Percentiles rank a stretch among this genome's conserved stretches.
Conservation (phyloP, 1,139 yeast species). For the Wickerhamomyces sp. region DNA sequence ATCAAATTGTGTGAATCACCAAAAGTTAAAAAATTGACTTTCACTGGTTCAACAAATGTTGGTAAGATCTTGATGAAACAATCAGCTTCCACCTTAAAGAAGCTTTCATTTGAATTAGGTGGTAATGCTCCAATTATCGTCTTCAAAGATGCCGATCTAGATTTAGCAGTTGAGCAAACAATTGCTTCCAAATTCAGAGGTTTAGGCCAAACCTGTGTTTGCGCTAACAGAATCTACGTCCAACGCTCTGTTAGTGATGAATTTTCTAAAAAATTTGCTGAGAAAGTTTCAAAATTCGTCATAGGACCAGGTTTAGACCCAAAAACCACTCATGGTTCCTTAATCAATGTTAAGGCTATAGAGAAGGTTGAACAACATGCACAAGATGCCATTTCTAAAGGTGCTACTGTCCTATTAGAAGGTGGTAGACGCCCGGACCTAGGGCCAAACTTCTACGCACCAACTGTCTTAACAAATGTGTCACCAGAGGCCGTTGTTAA, state of each 20-base stretch:
- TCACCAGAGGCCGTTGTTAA: conserved; percentile 59
- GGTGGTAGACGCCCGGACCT: conserved; percentile 65
- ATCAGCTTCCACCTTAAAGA: conserved; percentile 73
- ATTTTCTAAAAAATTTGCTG: conserved; percentile 48
- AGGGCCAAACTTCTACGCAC: conserved; percentile 73
- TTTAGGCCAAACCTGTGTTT: conserved; percentile 79
- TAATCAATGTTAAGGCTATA: conserved; percentile 65
- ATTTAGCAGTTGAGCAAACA: conserved; percentile 71
- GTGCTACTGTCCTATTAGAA: conserved; percentile 60
- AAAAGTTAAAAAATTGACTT: conserved; percentile 68
- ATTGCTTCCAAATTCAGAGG: conserved; percentile 67
- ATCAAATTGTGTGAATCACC: conserved; percentile 65
- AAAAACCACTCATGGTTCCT: conserved; percentile 74
- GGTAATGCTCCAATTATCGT: conserved; percentile 93
- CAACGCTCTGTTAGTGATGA: conserved; percentile 60
- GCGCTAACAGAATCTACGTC: conserved; percentile 72
- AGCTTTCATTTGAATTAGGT: conserved; percentile 82
- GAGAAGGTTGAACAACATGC: conserved; percentile 69
- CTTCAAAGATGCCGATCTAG: conserved; percentile 78
- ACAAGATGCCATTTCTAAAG: conserved; percentile 67
- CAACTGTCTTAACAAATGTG: conserved; percentile 68
- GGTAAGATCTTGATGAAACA: conserved; percentile 80
- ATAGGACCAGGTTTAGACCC: conserved; percentile 74
- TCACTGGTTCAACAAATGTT: conserved; percentile 86
- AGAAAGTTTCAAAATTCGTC: conserved; percentile 47